phyloP scores from a whole-genome alignment of 345 rosid genomes.

The Clausena lansium region DNA sequence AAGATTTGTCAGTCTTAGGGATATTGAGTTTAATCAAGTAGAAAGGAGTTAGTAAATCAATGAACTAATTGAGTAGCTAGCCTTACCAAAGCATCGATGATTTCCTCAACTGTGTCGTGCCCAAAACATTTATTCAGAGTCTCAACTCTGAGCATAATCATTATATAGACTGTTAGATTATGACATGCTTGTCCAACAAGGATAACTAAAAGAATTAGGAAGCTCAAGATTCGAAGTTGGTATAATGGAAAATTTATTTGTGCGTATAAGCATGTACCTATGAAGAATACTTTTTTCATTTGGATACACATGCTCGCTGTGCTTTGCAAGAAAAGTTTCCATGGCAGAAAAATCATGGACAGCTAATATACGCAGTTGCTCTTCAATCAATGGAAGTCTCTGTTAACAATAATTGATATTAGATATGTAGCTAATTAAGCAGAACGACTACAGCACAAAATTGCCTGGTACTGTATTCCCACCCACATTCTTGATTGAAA shows the following conservation, averaged over 20 bases:
- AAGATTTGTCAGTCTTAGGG: not conserved
- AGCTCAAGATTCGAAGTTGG: not conserved
- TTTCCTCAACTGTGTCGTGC: not conserved
- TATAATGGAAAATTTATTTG: not conserved
- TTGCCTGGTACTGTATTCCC: too few species aligned
- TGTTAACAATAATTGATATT: not conserved
- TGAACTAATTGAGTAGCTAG: not conserved
- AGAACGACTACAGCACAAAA: too few species aligned
- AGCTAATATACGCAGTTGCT: not conserved
- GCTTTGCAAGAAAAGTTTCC: slow-evolving; percentile 3
- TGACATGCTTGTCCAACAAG: not conserved
- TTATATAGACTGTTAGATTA: not conserved
- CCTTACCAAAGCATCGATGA: slow-evolving; percentile 2
- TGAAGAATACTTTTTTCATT: slow-evolving; percentile 2
- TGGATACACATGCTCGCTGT: not conserved
- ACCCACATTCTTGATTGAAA: too few species aligned
- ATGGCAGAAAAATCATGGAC: not conserved
- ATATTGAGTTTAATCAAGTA: not conserved
- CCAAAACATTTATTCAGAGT: not conserved
- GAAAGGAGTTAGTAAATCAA: not conserved
- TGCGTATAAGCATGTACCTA: not conserved
- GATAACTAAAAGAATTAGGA: not conserved
- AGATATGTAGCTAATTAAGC: not conserved
- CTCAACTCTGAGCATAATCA: not conserved
- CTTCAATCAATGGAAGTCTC: slow-evolving; percentile 8